Evolutionary conservation across 768 basidiomycete genomes (phyloP), one percentile per base, ranked within the genome.

Genomic region (Sistotremastrum niveocremeum): DNA sequence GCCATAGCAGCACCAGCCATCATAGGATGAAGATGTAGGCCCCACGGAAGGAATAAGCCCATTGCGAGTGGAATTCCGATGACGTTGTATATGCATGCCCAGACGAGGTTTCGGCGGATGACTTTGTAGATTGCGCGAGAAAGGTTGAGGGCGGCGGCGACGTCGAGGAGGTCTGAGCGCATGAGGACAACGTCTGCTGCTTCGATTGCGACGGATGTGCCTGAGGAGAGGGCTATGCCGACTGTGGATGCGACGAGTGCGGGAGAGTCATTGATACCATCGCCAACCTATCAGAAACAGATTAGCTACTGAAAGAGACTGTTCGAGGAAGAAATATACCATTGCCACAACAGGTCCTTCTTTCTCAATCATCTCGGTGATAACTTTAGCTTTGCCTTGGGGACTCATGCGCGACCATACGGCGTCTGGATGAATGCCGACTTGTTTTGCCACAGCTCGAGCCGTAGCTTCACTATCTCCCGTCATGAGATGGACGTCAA

Each of bases 1-100:
- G 95, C 95, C 95, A 99, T 99, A 30, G 93, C 93, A 3, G 83
- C 89, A n/a, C 89, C 94, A 0, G 95, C 90, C 67, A 91, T 78
- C 94, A 98, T 98, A 6, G 95, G 95, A 55, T 91, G 95, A 59
- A 98, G 79, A 61, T 91, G 88, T 31, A 94, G 52, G 9, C 90
- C 90, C 60, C 89, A 74, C 0, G 95, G 95, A 8, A 98, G 71
- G 67, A 99, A 81, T 41, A 98, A 47, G 29, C 95, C 95, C 95
- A 99, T 99, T 20, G 95, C 95, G 40, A 98, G 77, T 11, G 95
- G 95, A 49, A 99, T 94, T 46, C 90, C 87, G 47, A 94, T 64
- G 34, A 94, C 59, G 57, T 97, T 95, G 67, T 95, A 95, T 44
- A 93, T 69, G 58, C 89, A 95, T 9, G 95, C 95, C 93, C 93